Evolutionary conservation across 2,329 filamentous ascomycete species (phyloP).

Genomic region (Pseudocercospora fijiensis): DNA sequence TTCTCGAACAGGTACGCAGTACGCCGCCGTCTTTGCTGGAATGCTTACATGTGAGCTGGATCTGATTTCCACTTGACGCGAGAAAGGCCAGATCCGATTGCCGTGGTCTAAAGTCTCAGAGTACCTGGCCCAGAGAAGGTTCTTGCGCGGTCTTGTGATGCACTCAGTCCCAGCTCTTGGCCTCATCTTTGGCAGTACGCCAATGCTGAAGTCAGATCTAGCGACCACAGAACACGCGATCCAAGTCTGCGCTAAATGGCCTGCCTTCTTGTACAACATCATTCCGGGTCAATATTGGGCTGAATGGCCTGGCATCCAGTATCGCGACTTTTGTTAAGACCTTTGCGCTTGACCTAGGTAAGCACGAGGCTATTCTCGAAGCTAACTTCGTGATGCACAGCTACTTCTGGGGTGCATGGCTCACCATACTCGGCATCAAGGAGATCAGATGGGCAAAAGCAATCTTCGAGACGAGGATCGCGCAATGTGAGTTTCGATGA

Average conservation of each 20-base stretch:
- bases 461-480: conserved; percentile 21
- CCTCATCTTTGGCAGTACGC: conserved; percentile 19
- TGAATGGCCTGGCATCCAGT: neutral
- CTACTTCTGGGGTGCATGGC: conserved; percentile 57
- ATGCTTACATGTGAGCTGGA: conserved; percentile 63
- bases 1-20: conserved; percentile 52
- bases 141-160: conserved; percentile 14
- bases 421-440: conserved; percentile 18
- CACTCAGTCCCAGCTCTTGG: conserved; percentile 18
- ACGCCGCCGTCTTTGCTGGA: conserved; percentile 60
- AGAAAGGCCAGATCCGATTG: conserved; percentile 9
- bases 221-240: conserved; percentile 7
- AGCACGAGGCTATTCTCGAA: neutral
- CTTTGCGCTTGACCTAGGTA: neutral
- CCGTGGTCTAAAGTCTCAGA: conserved; percentile 17
- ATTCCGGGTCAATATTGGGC: conserved; percentile 9
- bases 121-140: conserved; percentile 5
- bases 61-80: conserved; percentile 47
- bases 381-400: conserved; percentile 31
- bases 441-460: conserved; percentile 24
- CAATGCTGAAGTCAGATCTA: neutral
- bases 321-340: conserved; percentile 14
- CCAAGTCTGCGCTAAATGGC: conserved; percentile 11
- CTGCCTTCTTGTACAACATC: conserved; percentile 10
- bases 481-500: conserved; percentile 18